phyloP scores from a whole-genome alignment of 1,139 yeast species.

The Waltiozyma solani region DNA sequence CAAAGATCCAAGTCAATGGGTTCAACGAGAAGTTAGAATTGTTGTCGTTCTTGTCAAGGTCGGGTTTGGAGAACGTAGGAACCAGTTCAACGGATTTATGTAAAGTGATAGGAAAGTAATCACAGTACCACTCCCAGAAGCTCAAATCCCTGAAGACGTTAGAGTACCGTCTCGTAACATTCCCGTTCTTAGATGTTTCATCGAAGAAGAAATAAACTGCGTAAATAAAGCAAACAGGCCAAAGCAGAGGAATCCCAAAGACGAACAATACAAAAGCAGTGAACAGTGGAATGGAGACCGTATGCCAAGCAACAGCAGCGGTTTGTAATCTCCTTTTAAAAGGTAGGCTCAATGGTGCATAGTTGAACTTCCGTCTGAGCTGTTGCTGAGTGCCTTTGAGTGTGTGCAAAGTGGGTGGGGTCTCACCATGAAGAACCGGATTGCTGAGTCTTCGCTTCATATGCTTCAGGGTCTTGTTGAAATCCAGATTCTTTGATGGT shows the following conservation, averaged over 20 bases:
- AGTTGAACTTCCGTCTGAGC: not conserved
- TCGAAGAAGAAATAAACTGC: constrained; percentile 49
- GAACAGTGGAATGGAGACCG: constrained; percentile 58
- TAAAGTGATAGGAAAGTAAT: constrained; percentile 73
- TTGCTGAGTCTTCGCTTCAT: not conserved
- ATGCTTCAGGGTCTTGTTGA: not conserved
- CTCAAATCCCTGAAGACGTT: constrained; percentile 44
- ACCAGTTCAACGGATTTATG: constrained; percentile 62
- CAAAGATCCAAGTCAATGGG: constrained; percentile 4
- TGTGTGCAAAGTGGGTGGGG: not conserved
- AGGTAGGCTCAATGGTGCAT: constrained; percentile 45
- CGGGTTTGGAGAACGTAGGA: constrained; percentile 50
- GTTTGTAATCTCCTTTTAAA: constrained; percentile 55
- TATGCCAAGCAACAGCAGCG: constrained; percentile 66
- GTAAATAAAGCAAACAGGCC: constrained; percentile 53
- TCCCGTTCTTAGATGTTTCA: constrained; percentile 68
- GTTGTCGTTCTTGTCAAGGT: not conserved
- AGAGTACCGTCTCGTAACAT: constrained; percentile 47
- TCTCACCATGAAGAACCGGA: not conserved
- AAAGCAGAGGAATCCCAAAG: constrained; percentile 56
- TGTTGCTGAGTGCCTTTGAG: not conserved
- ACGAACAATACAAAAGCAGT: constrained; percentile 43
- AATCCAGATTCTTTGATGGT: too few relatives aligned
- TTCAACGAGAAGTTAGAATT: constrained; percentile 3
- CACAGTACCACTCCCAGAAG: constrained; percentile 68